Base-by-base conservation (phyloP, 148 eudicot genomes). In the Linanthus parryae region DNA sequence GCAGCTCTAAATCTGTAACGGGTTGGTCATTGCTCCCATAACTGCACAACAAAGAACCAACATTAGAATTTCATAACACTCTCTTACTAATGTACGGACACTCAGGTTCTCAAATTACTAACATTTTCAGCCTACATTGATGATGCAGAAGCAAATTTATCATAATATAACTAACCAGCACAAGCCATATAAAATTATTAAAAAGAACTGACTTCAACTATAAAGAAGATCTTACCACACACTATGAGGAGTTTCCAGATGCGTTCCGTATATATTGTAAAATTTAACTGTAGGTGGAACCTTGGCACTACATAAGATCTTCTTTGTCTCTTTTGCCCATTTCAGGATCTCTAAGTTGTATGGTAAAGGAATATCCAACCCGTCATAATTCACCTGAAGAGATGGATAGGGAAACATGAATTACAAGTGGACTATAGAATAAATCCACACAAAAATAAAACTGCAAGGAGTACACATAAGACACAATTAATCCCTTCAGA, bases 191-290 rank as follows among this genome's bases (percentile, higher is more conserved):
- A n/a, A n/a, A n/a, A n/a, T n/a, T n/a, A n/a, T n/a, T n/a, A n/a
- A n/a, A n/a, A n/a, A n/a, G n/a, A n/a, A n/a, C n/a, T n/a, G n/a
- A n/a, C n/a, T n/a, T n/a, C n/a, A n/a, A n/a, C n/a, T n/a, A n/a
- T n/a, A n/a, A n/a, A n/a, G 41, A 34, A 26, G 14, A 39, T n/a
- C 31, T 46, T 82, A 94, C 99, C 99, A 74, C 41, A 84, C 88
- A 62, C 75, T 82, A 63, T 94, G 96, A 56, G 99, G 96, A 38
- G 99, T 94, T 52, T 82, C 81, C 37, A 77, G 79, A 72, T 71
- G 69, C 37, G 96, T 84, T 59, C 88, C 99, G 65, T 94, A 94
- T 23, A 94, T 81, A 58, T 94, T 94, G 76, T 88, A 94, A 75
- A 94, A 94, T 54, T 88, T 94, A 40, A 88, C 87, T 51, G 39